Base-by-base conservation (phyloP, 2,329 filamentous ascomycete species). In the Hymenoscyphus occultus region DNA sequence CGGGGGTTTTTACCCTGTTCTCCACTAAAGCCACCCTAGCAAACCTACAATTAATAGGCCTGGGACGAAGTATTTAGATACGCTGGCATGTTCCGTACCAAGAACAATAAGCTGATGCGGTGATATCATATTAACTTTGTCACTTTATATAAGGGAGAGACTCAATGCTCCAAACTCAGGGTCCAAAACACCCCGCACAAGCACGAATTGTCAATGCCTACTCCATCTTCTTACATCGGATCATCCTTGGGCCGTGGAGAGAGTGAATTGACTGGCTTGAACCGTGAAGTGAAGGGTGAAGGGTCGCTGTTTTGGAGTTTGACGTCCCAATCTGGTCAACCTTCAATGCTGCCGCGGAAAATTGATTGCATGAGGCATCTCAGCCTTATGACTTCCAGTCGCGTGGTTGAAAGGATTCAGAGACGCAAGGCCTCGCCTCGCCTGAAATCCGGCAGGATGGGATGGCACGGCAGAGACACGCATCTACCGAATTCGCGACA, bases 391-490 rank as follows among this genome's bases (percentile, higher is more conserved):
- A 54, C 10, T 28, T 28, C 48, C 22, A 28, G 19, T 22, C 48
- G 19, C 48, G 48, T 28, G 48, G 48, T 13, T 10, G 48, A 54
- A 54, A 28, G 48, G 48, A 28, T 54, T 19, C 10, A 28, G 48
- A 54, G 22, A 54, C 19, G 48, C 48, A 22, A 54, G 22, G 14
- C 10, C 48, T 54, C n/a, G 45, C 45, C 45, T 51, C 48, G 48
- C 22, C 22, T 28, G 3, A 28, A 28, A 22, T 54, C 48, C 48
- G 22, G 48, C 48, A 54, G 22, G 19, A 22, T 22, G 3, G 4
- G 45, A 54, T 54, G 48, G 48, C 48, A 54, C 48, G 22, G 19
- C 10, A 54, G 45, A 51, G 19, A 54, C 48, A 54, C 48, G 48
- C 48, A 54, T 54, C 48, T 54, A 19, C 48, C 48, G 48, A 10